Evolutionary conservation across 352 stramenopile species (phyloP).

Genomic region (Pythium angustatum): DNA sequence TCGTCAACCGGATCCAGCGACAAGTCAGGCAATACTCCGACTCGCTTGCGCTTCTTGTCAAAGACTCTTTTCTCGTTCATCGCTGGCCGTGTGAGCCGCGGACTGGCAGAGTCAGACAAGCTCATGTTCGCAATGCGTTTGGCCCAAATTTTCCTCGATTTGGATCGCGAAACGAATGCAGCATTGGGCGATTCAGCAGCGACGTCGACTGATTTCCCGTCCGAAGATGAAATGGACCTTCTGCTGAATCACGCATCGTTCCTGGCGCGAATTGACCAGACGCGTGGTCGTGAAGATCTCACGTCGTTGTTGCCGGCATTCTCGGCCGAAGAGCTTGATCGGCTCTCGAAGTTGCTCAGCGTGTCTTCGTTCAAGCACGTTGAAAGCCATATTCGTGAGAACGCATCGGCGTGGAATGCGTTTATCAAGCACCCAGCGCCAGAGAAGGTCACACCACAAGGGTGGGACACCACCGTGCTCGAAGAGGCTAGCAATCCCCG

Average conservation of each 20-base stretch:
- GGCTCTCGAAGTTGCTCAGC: constrained; percentile 79
- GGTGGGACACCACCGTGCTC: constrained; percentile 56
- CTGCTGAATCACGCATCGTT: constrained; percentile 58
- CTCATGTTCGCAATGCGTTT: constrained; percentile 98
- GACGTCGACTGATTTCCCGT: constrained; percentile 55
- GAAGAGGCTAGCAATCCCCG: constrained; percentile 41
- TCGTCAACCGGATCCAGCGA: constrained; percentile 24
- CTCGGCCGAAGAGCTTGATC: constrained; percentile 72
- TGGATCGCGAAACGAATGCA: constrained; percentile 57
- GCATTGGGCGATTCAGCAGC: constrained; percentile 34
- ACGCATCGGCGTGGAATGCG: constrained; percentile 66
- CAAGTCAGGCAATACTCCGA: constrained; percentile 24
- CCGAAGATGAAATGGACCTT: constrained; percentile 72
- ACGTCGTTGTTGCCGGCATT: constrained; percentile 55
- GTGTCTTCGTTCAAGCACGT: constrained; percentile 83
- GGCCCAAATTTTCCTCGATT: constrained; percentile 90
- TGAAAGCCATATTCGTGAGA: constrained; percentile 60
- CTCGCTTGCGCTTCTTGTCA: constrained; percentile 69
- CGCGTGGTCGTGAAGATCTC: constrained; percentile 45
- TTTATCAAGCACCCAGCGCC: constrained; percentile 81
- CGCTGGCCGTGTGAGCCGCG: constrained; percentile 91
- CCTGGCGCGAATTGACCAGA: constrained; percentile 47
- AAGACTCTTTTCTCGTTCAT: constrained; percentile 91
- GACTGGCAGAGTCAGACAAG: constrained; percentile 96
- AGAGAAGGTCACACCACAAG: constrained; percentile 67